Evolutionary conservation across 306 rosid species (phyloP).

Genomic region (Citrullus mucosospermus): DNA sequence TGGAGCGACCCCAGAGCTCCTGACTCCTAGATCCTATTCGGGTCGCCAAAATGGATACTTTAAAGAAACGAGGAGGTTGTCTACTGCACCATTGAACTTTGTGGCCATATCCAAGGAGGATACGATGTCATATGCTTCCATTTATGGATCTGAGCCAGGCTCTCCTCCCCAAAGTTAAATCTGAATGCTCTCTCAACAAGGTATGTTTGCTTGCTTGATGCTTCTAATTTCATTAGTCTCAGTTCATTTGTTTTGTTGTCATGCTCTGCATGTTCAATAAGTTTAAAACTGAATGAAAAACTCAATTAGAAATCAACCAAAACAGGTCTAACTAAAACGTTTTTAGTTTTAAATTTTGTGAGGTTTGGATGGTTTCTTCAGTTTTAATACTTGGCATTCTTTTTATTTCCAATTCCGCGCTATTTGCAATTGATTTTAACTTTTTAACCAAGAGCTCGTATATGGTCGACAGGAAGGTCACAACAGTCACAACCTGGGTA

Average conservation of each 20-base stretch:
- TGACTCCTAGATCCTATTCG: conserved; percentile 80
- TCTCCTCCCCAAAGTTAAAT: conserved; percentile 64
- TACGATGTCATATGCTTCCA: conserved; percentile 75
- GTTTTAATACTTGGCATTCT: background rate
- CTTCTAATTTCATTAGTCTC: background rate
- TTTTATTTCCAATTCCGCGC: background rate
- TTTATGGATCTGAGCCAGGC: conserved; percentile 79
- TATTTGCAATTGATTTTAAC: background rate
- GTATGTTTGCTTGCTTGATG: background rate
- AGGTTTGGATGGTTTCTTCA: background rate
- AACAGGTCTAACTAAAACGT: background rate
- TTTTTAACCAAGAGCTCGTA: background rate
- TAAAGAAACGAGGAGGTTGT: conserved; percentile 71
- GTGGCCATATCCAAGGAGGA: conserved; percentile 84
- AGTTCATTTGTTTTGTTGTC: background rate
- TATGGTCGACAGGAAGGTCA: background rate
- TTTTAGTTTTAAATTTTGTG: background rate
- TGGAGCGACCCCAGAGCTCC: conserved; percentile 55
- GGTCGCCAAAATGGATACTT: conserved; percentile 90
- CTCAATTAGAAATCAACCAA: background rate
- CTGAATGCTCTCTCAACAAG: background rate
- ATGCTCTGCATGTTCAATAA: background rate
- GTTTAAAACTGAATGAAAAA: background rate
- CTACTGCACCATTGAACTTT: conserved; percentile 76
- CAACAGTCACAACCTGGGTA: background rate